Evolutionary conservation across 805 yeast genomes (phyloP), one percentile per base, ranked within the genome.

Genomic region (Soucietia sequanensis): DNA sequence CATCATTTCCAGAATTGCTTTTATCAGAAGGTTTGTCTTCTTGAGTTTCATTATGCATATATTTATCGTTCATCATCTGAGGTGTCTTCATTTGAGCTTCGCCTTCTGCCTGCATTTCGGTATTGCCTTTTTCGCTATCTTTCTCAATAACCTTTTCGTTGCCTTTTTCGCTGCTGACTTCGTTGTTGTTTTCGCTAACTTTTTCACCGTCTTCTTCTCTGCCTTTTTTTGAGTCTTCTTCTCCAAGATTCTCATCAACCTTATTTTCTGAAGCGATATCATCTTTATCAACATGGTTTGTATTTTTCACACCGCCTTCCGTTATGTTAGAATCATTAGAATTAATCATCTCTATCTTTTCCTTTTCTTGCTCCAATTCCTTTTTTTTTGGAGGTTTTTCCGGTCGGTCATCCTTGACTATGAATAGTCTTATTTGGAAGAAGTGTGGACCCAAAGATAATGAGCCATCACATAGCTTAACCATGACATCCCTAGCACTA

Each of bases 401-500:
- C 16, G 75, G 68, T 25, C 78, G 75, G 25, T 87, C 95, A 48
- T 89, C 95, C 49, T 86, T 85, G 34, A 88, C 75, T n/a, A 88
- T 81, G 59, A 85, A 93, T 21, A 93, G 58, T 41, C 95, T 66
- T 2, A 84, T 72, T 25, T 81, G 87, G 60, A 87, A 87, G 0
- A 66, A 59, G 59, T 91, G 99, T 0, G 96, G 96, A 0, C 97
- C 98, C 15, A 84, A 70, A 8, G 70, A 66, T 61, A 89, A 60
- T 2, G 66, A 62, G 41, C 90, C 79, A 46, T 90, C 96, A 46
- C 91, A 78, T 37, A 93, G 64, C 54, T 88, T 89, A 40, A 88
- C 82, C 96, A 90, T 89, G 37, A 80, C 80, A 44, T 91, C 97
- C 48, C 95, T 67, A 4, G 85, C 82, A 52, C 76, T 78, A 4